Evolutionary conservation across 2,329 filamentous ascomycete genomes (phyloP).

Genomic region (Fonsecaea pedrosoi): DNA sequence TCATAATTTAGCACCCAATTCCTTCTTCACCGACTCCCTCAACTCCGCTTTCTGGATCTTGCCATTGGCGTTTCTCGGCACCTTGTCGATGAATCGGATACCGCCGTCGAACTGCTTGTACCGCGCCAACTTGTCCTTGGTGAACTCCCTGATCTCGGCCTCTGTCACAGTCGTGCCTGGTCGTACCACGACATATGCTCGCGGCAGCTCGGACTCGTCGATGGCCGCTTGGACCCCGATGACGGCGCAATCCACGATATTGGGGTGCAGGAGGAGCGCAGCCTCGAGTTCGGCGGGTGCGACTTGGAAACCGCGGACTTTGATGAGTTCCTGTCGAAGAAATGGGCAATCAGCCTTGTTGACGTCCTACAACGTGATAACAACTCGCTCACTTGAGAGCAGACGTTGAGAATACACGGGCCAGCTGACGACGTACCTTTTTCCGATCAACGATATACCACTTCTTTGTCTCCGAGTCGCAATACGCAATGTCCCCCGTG

Average conservation of each 20-base stretch:
- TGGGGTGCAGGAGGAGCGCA: slow-evolving; percentile 52
- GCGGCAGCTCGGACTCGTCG: slow-evolving; percentile 39
- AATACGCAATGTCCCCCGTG: slow-evolving; percentile 66
- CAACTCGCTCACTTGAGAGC: too few species aligned
- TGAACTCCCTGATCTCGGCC: slow-evolving; percentile 45
- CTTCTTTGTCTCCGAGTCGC: slow-evolving; percentile 70
- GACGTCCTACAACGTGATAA: neutral
- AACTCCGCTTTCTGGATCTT: slow-evolving; percentile 48
- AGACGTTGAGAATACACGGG: too few species aligned
- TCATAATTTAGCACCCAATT: slow-evolving; percentile 1
- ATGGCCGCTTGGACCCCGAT: slow-evolving; percentile 50
- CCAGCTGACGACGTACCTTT: slow-evolving; percentile 34
- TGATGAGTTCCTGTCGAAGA: slow-evolving; percentile 31
- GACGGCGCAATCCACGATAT: slow-evolving; percentile 55
- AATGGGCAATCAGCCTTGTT: neutral
- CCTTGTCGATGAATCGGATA: slow-evolving; percentile 56
- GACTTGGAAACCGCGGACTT: slow-evolving; percentile 51
- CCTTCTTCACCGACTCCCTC: slow-evolving; percentile 3
- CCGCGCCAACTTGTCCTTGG: slow-evolving; percentile 47
- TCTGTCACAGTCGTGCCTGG: slow-evolving; percentile 43
- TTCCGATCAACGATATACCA: slow-evolving; percentile 57
- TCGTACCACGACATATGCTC: slow-evolving; percentile 53
- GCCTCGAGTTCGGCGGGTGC: slow-evolving; percentile 56
- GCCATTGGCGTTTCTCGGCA: slow-evolving; percentile 57
- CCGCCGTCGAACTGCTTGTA: slow-evolving; percentile 58